phyloP scores from a whole-genome alignment of 129 eudicot species.

The Glebionis coronaria region DNA sequence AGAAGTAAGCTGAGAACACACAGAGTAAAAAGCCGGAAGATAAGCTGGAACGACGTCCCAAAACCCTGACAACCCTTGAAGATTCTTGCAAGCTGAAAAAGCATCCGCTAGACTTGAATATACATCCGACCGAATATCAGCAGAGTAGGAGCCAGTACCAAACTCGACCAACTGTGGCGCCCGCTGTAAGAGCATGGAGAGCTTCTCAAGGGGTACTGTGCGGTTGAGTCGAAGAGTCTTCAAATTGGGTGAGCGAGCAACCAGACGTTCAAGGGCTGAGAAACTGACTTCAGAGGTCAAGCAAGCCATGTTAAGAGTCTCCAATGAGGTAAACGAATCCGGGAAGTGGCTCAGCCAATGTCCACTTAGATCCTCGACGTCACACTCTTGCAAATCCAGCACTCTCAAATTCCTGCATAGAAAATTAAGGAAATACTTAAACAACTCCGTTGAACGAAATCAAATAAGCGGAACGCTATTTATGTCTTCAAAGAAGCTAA shows the following conservation, averaged over 20 bases:
- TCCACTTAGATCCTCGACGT: constrained; percentile 86
- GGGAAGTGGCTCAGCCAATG: constrained; percentile 94
- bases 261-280: constrained; percentile 78
- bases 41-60: constrained; percentile 87
- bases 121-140: constrained; percentile 62
- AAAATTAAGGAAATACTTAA: too few relatives aligned
- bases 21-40: constrained; percentile 72
- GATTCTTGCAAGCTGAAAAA: constrained; percentile 70
- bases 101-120: constrained; percentile 50
- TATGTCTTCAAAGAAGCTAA: too few relatives aligned
- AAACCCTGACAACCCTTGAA: constrained; percentile 74
- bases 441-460: too few relatives aligned
- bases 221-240: constrained; percentile 77
- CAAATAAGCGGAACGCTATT: too few relatives aligned
- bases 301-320: constrained; percentile 70
- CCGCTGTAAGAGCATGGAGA: constrained; percentile 47
- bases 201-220: constrained; percentile 73
- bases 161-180: constrained; percentile 82
- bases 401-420: constrained; percentile 62
- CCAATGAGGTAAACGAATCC: constrained; percentile 65
- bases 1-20: constrained; percentile 69
- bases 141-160: constrained; percentile 70
- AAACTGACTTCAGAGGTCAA: constrained; percentile 62
- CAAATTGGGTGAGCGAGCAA: constrained; percentile 70
- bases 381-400: constrained; percentile 81